Percentiles rank a stretch among this genome's conserved stretches.
Conservation (phyloP, 768 basidiomycete genomes). For the Panaeolus cyanescens region DNA sequence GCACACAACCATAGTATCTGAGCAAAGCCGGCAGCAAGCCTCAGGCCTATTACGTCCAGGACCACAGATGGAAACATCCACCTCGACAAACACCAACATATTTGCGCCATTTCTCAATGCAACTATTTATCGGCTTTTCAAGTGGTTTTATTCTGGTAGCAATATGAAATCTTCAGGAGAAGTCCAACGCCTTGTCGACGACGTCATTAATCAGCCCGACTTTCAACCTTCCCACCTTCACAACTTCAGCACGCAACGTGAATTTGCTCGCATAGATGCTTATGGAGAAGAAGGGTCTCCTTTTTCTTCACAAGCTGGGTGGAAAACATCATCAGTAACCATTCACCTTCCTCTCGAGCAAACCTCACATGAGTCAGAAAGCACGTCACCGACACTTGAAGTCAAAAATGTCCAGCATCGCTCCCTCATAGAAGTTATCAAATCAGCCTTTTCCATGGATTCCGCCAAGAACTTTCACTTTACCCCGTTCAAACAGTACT, state of each 20-base stretch:
- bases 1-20: neutral
- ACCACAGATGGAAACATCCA: neutral
- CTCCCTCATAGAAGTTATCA: constrained; percentile 2
- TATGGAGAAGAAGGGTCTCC: too few relatives aligned
- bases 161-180: constrained; percentile 8
- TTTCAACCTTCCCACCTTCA: too few relatives aligned
- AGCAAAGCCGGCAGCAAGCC: too few relatives aligned
- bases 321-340: too few relatives aligned
- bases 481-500: constrained; percentile 23
- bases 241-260: too few relatives aligned
- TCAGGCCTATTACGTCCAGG: neutral
- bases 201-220: constrained; percentile 5
- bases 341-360: too few relatives aligned
- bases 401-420: neutral
- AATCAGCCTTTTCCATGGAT: neutral
- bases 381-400: neutral
- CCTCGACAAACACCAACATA: neutral
- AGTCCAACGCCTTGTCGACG: constrained; percentile 5
- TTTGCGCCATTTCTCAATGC: constrained; percentile 6
- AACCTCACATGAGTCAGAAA: neutral
- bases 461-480: constrained; percentile 15
- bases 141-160: constrained; percentile 22
- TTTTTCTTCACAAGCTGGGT: too few relatives aligned
- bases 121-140: neutral
- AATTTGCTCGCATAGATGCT: too few relatives aligned